Percentiles rank a stretch among this genome's conserved stretches.
These are phyloP conservation scores for Triticum dicoccoides DNA, from an alignment of 176 grass and related monocot species.

Conservation along the genomic window DNA sequence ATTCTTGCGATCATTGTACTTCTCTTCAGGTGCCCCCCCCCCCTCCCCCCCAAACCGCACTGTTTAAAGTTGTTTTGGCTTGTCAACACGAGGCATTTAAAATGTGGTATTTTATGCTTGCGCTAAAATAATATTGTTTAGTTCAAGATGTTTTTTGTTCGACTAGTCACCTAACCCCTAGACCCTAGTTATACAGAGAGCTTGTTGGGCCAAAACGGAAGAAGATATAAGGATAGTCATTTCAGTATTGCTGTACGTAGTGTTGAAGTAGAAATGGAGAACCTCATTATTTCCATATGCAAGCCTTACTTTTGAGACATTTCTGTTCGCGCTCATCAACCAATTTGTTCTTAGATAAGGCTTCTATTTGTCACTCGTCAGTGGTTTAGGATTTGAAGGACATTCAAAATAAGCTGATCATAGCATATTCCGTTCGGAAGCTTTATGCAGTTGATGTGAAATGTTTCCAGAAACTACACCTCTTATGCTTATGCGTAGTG, in stretches of 20 bases:
- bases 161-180: background rate
- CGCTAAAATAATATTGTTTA: background rate
- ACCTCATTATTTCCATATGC: background rate
- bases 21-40: constrained; percentile 67
- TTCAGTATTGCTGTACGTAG: background rate
- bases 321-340: background rate
- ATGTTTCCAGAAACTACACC: background rate
- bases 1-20: constrained; percentile 95
- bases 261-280: background rate
- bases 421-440: background rate
- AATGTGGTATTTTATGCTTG: background rate
- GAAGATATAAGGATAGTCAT: background rate
- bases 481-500: background rate
- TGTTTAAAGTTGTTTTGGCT: constrained; percentile 21
- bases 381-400: background rate
- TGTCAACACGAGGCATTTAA: background rate
- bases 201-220: background rate
- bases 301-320: background rate
- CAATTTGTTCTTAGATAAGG: background rate
- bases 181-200: background rate
- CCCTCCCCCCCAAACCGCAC: background rate
- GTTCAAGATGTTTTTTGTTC: background rate
- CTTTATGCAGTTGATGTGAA: background rate
- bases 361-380: background rate
- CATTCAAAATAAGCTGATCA: background rate